These are phyloP conservation scores for Mucor irregularis DNA, from an alignment of 371 early-diverging fungal genomes.

Conservation along the genomic window DNA sequence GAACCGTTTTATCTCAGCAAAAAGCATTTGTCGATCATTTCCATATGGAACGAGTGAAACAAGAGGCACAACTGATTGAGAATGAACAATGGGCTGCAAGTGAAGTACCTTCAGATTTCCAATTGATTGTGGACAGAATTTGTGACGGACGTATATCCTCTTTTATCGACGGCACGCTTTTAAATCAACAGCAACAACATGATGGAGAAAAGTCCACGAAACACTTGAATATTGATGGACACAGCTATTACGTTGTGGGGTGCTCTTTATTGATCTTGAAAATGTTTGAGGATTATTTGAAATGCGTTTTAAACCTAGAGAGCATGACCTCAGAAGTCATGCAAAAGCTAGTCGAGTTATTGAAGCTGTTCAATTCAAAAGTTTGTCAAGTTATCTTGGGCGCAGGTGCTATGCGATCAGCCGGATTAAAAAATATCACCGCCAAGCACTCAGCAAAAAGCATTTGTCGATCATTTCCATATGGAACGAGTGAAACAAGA, in stretches of 20 bases:
- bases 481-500: conserved; percentile 87
- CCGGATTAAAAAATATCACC: conserved; percentile 92
- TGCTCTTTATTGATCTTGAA: conserved; percentile 85
- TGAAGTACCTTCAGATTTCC: conserved; percentile 91
- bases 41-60: conserved; percentile 87
- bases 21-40: conserved; percentile 87
- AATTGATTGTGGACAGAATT: conserved; percentile 78
- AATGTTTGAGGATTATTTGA: conserved; percentile 86
- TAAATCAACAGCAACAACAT: conserved; percentile 1
- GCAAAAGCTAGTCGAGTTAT: conserved; percentile 80
- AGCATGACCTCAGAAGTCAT: conserved; percentile 78
- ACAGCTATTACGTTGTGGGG: conserved; percentile 82
- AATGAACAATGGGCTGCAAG: conserved; percentile 94
- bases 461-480: conserved; percentile 88
- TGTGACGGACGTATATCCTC: conserved; percentile 43
- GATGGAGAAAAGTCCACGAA: conserved; percentile 33
- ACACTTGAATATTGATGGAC: conserved; percentile 56
- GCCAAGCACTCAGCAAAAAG: conserved; percentile 94
- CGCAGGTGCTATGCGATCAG: conserved; percentile 93
- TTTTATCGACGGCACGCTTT: conserved; percentile 8
- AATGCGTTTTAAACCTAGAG: conserved; percentile 76
- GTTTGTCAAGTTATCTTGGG: conserved; percentile 71
- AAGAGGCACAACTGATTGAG: conserved; percentile 85
- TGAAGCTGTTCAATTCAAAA: conserved; percentile 65
- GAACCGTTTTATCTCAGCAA: conserved; percentile 79